Conservation (phyloP, 371 early-diverging fungal species). For the Apophysomyces sp. region DNA sequence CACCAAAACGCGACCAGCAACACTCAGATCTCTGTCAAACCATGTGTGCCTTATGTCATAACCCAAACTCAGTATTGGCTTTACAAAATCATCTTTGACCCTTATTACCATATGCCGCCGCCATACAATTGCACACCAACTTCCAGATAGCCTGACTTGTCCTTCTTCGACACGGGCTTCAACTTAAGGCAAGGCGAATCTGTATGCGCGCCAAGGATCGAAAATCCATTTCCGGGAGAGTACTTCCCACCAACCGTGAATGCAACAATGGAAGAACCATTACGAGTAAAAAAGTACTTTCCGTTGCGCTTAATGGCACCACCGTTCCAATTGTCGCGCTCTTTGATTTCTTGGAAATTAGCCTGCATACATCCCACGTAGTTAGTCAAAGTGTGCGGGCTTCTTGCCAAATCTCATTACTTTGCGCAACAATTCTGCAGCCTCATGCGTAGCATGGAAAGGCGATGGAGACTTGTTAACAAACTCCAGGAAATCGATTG, state of each 20-base stretch:
- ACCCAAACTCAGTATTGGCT: neutral
- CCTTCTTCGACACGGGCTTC: slow-evolving; percentile 92
- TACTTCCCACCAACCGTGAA: slow-evolving; percentile 92
- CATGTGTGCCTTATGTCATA: slow-evolving; percentile 83
- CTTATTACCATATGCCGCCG: slow-evolving; percentile 85
- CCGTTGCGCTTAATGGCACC: slow-evolving; percentile 70
- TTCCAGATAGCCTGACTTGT: slow-evolving; percentile 81
- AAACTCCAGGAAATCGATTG: slow-evolving; percentile 75
- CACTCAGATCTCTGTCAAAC: slow-evolving; percentile 96
- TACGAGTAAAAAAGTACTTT: slow-evolving; percentile 95
- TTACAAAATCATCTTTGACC: neutral
- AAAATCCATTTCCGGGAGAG: slow-evolving; percentile 81
- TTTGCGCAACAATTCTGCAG: slow-evolving; percentile 58
- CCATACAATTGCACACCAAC: slow-evolving; percentile 93
- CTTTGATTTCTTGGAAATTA: slow-evolving; percentile 86
- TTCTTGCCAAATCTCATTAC: slow-evolving; percentile 1
- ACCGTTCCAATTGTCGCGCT: slow-evolving; percentile 80
- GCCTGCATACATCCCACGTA: slow-evolving; percentile 19
- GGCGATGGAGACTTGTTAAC: slow-evolving; percentile 92
- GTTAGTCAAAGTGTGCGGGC: neutral
- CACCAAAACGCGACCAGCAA: slow-evolving; percentile 96
- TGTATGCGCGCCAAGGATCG: slow-evolving; percentile 94
- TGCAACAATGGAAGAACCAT: slow-evolving; percentile 87
- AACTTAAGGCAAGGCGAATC: slow-evolving; percentile 97
- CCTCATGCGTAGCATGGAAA: slow-evolving; percentile 90